phyloP scores from a whole-genome alignment of 306 rosid species.

The Aeschynomene evenia region DNA sequence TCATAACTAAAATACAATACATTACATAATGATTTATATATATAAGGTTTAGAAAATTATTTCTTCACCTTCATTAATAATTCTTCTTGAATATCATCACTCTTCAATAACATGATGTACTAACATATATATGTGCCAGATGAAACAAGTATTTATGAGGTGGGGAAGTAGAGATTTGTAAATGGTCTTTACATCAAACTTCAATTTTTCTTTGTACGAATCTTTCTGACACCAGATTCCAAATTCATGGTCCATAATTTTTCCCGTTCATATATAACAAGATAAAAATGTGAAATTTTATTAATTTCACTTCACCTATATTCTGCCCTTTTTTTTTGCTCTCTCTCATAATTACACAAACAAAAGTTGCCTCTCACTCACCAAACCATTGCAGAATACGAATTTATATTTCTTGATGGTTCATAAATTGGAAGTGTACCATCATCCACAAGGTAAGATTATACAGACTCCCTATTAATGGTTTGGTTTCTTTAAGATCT shows the following conservation, averaged over 20 bases:
- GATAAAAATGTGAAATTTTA: background rate
- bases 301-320: background rate
- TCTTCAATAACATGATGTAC: too few species aligned
- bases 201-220: background rate
- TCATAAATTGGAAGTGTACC: conserved; percentile 14
- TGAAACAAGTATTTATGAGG: background rate
- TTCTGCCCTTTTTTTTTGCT: background rate
- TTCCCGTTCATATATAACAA: background rate
- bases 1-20: too few species aligned
- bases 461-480: background rate
- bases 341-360: background rate
- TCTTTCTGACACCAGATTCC: background rate
- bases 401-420: background rate
- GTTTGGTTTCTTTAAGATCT: background rate
- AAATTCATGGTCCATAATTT: background rate
- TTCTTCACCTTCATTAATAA: too few species aligned
- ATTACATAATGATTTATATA: too few species aligned
- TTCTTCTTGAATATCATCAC: too few species aligned
- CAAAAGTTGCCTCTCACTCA: background rate
- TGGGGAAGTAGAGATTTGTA: background rate
- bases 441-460: background rate
- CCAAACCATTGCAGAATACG: background rate
- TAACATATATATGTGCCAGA: too few species aligned
- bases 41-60: too few species aligned
- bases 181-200: background rate